Conservation (phyloP, 2,329 filamentous ascomycete genomes). For the Fusarium newnesense region DNA sequence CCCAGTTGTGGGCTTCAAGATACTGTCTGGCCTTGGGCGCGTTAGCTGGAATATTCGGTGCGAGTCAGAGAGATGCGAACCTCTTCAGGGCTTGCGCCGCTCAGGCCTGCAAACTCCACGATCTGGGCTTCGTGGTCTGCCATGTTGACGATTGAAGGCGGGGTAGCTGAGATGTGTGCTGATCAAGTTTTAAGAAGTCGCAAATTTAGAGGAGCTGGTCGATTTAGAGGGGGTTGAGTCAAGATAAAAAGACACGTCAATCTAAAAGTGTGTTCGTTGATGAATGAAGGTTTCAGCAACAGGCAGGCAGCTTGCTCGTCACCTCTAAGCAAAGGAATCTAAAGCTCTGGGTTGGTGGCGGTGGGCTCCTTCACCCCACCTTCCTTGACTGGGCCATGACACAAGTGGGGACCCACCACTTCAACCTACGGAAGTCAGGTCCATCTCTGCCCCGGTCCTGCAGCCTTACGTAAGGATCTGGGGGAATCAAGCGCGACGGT, state of each 20-base stretch:
- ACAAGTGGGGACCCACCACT: conserved; percentile 39
- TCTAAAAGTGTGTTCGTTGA: conserved; percentile 1
- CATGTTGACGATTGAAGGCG: conserved; percentile 43
- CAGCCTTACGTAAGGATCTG: conserved; percentile 42
- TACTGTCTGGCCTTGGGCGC: conserved; percentile 70
- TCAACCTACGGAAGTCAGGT: neutral
- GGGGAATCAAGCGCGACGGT: conserved; percentile 26
- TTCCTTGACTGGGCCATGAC: conserved; percentile 11
- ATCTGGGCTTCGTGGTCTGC: conserved; percentile 46
- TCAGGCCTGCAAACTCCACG: conserved; percentile 44
- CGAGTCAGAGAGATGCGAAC: conserved; percentile 16
- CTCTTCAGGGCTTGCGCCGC: conserved; percentile 43
- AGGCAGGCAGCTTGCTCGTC: conserved; percentile 44
- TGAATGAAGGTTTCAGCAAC: conserved; percentile 8
- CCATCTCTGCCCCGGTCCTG: conserved; percentile 27
- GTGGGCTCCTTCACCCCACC: conserved; percentile 35
- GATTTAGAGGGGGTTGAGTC: neutral
- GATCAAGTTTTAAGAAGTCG: neutral
- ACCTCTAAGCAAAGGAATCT: conserved; percentile 40
- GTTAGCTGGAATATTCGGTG: neutral
- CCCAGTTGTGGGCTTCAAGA: conserved; percentile 73
- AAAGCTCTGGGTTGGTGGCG: conserved; percentile 38
- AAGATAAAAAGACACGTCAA: neutral
- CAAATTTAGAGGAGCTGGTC: neutral
- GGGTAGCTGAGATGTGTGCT: conserved; percentile 25